Conservation (phyloP, 257 asterid genomes). For the Solanum chilense region DNA sequence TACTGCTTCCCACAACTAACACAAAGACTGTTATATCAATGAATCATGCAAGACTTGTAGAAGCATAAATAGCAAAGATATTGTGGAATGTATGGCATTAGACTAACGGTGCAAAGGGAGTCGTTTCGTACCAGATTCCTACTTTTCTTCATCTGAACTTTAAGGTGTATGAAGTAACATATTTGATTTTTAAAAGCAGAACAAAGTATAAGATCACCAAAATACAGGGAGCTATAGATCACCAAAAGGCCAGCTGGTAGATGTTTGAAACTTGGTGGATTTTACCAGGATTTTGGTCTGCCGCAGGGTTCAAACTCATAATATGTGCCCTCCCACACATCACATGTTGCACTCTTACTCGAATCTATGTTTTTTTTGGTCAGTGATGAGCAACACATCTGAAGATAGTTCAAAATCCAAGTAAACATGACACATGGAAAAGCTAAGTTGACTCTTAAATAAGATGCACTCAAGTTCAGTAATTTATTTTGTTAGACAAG, state of each 20-base stretch:
- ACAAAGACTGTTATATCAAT: background rate
- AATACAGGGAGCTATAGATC: background rate
- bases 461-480: background rate
- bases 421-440: background rate
- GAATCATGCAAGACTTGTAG: background rate
- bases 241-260: background rate
- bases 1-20: background rate
- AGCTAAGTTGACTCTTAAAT: background rate
- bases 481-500: background rate
- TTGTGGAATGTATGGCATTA: background rate
- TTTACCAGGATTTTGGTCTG: background rate
- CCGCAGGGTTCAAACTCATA: background rate
- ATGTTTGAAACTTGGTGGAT: background rate
- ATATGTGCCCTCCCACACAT: background rate
- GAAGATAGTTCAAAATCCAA: background rate
- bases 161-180: background rate
- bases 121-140: background rate
- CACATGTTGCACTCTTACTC: background rate
- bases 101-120: background rate
- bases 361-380: background rate
- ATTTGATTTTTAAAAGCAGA: background rate
- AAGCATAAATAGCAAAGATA: background rate
- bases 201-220: background rate
- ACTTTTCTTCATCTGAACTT: background rate
- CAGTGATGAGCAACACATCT: background rate